Evolutionary conservation across 768 basidiomycete species (phyloP).

Genomic region (Lanmaoa pseudosensibilis): DNA sequence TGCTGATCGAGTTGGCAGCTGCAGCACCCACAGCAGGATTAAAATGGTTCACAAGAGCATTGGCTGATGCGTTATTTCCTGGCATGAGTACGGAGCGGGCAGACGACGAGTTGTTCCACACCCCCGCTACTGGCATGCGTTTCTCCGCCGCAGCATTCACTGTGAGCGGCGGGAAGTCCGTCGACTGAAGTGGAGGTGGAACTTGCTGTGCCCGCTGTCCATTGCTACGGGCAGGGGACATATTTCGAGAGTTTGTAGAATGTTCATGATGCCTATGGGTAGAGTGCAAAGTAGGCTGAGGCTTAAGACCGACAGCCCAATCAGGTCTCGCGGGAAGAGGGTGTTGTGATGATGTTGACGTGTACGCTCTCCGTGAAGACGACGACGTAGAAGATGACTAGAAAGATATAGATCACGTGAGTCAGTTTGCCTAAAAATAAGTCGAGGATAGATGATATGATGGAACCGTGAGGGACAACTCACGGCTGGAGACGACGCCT

Average conservation of each 20-base stretch:
- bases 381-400: slow-evolving; percentile 81
- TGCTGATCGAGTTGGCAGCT: slow-evolving; percentile 12
- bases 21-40: slow-evolving; percentile 18
- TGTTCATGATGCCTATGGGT: slow-evolving; percentile 57
- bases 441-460: neutral
- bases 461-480: slow-evolving; percentile 36
- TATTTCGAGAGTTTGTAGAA: slow-evolving; percentile 36
- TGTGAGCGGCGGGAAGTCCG: slow-evolving; percentile 72
- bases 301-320: slow-evolving; percentile 85
- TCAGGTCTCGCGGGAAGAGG: slow-evolving; percentile 83
- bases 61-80: slow-evolving; percentile 35
- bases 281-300: slow-evolving; percentile 65
- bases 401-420: slow-evolving; percentile 18
- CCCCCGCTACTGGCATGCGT: slow-evolving; percentile 59
- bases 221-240: slow-evolving; percentile 39
- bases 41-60: slow-evolving; percentile 40
- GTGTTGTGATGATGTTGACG: slow-evolving; percentile 71
- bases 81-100: slow-evolving; percentile 52
- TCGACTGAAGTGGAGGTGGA: slow-evolving; percentile 49
- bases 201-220: slow-evolving; percentile 38
- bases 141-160: slow-evolving; percentile 46
- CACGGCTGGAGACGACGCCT: slow-evolving; percentile 74
- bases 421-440: neutral
- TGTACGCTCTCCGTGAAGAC: slow-evolving; percentile 74
- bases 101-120: slow-evolving; percentile 64